These are phyloP conservation scores for Tuber calosporum DNA, from an alignment of 495 filamentous ascomycete species.

Conservation along the genomic window DNA sequence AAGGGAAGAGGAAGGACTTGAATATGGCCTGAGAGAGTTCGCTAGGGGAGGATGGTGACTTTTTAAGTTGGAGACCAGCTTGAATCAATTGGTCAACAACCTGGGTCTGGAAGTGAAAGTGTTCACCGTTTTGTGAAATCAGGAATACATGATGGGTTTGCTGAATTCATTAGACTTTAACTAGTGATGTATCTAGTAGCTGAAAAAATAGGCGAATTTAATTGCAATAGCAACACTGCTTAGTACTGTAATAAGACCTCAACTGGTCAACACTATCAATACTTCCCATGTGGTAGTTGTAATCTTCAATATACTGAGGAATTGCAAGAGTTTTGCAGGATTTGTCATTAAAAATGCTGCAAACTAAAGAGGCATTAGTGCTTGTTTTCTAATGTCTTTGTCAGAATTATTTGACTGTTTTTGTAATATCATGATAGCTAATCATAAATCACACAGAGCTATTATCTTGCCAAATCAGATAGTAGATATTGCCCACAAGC, in stretches of 20 bases:
- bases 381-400: conserved; percentile 7
- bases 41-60: too few species aligned
- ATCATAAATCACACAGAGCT: conserved; percentile 7
- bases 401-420: neutral
- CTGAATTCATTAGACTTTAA: conserved; percentile 11
- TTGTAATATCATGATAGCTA: conserved; percentile 3
- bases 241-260: conserved; percentile 26
- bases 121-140: too few species aligned
- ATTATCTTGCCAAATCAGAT: conserved; percentile 8
- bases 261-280: conserved; percentile 37
- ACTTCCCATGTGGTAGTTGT: conserved; percentile 24
- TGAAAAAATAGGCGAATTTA: conserved; percentile 35
- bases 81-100: too few species aligned
- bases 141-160: too few species aligned
- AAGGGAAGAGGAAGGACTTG: too few species aligned
- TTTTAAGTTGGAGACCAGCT: too few species aligned
- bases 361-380: neutral
- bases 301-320: conserved; percentile 8
- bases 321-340: neutral
- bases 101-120: too few species aligned
- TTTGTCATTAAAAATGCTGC: neutral
- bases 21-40: too few species aligned
- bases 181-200: conserved; percentile 32
- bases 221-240: conserved; percentile 15
- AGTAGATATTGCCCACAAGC: neutral